These are phyloP conservation scores for Fusarium buxicola DNA, from an alignment of 2,329 filamentous ascomycete species.

Conservation along the genomic window DNA sequence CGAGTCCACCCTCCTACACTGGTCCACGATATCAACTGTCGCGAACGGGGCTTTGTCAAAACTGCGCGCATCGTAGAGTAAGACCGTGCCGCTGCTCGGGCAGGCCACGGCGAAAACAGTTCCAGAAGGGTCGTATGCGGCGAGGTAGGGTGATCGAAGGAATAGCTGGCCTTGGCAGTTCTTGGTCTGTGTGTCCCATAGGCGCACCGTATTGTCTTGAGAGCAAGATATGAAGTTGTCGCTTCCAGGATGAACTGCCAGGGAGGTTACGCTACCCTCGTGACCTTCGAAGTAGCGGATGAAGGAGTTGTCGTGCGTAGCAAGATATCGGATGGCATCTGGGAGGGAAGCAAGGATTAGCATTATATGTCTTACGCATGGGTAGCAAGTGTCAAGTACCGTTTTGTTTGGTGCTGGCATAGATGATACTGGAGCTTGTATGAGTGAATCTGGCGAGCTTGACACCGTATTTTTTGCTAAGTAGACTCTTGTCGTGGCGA, in stretches of 20 bases:
- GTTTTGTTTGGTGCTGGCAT: conserved; percentile 95
- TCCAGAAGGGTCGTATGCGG: conserved; percentile 92
- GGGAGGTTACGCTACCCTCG: conserved; percentile 82
- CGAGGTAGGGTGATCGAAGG: conserved; percentile 82
- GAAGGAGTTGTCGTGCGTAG: conserved; percentile 94
- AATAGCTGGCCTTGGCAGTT: conserved; percentile 84
- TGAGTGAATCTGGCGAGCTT: conserved; percentile 96
- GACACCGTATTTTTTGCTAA: conserved; percentile 97
- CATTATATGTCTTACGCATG: neutral
- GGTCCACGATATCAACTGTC: conserved; percentile 81
- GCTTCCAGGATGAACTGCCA: conserved; percentile 84
- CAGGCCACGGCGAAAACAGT: conserved; percentile 91
- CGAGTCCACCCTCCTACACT: conserved; percentile 60
- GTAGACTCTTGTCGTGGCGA: conserved; percentile 85
- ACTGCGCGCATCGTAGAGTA: conserved; percentile 94
- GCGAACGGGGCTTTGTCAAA: conserved; percentile 93
- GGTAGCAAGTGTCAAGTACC: conserved; percentile 60
- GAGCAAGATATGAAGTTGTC: conserved; percentile 95
- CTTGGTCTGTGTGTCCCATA: conserved; percentile 89
- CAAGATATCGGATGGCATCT: conserved; percentile 88
- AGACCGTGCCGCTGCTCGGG: conserved; percentile 79
- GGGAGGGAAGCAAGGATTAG: conserved; percentile 9
- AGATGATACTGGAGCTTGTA: conserved; percentile 89
- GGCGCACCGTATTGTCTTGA: conserved; percentile 87
- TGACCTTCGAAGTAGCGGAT: conserved; percentile 97